These are phyloP conservation scores for Microdochium trichocladiopsis DNA, from an alignment of 2,329 filamentous ascomycete species.

Conservation along the genomic window DNA sequence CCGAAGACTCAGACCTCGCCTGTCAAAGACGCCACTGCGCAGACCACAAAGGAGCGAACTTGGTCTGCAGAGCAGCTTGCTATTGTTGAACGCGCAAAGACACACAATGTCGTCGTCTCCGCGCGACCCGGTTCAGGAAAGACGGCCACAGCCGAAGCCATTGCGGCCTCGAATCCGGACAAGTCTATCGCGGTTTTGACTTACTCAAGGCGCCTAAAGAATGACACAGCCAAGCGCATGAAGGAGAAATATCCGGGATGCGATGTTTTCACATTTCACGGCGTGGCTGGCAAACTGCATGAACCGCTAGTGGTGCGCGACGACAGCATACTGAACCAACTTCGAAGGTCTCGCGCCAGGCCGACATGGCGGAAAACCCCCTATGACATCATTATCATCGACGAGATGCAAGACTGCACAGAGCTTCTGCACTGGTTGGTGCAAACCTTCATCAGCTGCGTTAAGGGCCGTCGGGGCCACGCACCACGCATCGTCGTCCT, in stretches of 20 bases:
- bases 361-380: no score
- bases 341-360: no score
- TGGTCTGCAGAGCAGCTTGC: conserved; percentile 14
- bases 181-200: conserved; percentile 13
- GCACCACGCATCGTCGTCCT: no score
- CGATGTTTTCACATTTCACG: conserved; percentile 18
- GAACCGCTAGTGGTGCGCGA: no score
- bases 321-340: no score
- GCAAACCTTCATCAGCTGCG: no score
- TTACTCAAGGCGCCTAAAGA: conserved; percentile 17
- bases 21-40: no score
- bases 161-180: conserved; percentile 13
- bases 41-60: background rate
- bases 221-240: conserved; percentile 15
- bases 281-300: conserved; percentile 12
- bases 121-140: conserved; percentile 24
- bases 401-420: no score
- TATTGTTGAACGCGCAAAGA: conserved; percentile 12
- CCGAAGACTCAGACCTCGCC: no score
- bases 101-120: conserved; percentile 21
- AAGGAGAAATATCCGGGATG: conserved; percentile 6
- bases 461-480: no score
- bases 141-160: conserved; percentile 20
- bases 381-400: no score
- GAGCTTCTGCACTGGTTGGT: no score